A percentile compares a stretch with the other conserved stretches of the same genome.
Evolutionary conservation across 2,329 filamentous ascomycete genomes (phyloP).

Genomic region (Sclerotinia sclerotiorum): DNA sequence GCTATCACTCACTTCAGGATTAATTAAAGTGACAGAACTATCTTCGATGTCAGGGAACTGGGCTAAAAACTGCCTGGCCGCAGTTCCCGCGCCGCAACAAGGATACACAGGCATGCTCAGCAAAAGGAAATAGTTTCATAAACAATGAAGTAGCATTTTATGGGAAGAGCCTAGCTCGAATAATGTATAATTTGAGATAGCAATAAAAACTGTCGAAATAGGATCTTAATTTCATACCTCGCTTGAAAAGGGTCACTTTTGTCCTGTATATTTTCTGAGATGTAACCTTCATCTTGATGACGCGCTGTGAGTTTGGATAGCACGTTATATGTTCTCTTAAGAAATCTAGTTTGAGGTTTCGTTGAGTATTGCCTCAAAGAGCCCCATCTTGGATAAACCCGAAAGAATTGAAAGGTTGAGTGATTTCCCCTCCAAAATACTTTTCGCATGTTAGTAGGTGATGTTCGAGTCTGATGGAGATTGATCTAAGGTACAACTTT

Average conservation of each 20-base stretch:
- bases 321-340: background rate
- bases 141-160: background rate
- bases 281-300: background rate
- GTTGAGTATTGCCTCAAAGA: background rate
- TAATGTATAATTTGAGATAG: background rate
- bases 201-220: background rate
- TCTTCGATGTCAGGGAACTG: background rate
- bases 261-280: background rate
- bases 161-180: conserved; percentile 1
- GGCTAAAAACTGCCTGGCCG: background rate
- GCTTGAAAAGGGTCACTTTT: background rate
- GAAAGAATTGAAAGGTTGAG: background rate
- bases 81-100: background rate
- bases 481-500: background rate
- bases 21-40: background rate
- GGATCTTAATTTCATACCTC: background rate
- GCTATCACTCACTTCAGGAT: background rate
- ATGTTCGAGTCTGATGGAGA: background rate
- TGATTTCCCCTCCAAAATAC: background rate
- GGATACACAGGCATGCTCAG: background rate
- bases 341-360: background rate
- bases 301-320: too few species aligned
- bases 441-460: background rate
- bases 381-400: background rate
- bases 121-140: background rate